Base-by-base conservation (phyloP, 345 rosid species). In the Salix udensis region DNA sequence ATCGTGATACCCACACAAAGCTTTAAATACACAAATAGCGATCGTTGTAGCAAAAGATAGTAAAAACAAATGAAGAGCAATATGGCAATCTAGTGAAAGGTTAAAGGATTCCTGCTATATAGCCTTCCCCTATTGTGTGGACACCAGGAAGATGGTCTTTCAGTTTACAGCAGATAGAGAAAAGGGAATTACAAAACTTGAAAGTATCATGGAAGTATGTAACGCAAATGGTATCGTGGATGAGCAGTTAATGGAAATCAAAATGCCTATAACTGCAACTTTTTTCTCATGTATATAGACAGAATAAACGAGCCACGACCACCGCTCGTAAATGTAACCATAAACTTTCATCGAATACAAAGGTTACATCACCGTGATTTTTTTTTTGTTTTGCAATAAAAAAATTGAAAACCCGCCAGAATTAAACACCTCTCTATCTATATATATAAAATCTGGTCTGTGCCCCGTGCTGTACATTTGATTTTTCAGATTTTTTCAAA, bases 1-100 rank as follows among this genome's bases (percentile, higher is more conserved):
- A 68, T 31, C 40, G 68, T n/a, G 44, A 50, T 72, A 53, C 50
- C 76, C 53, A 62, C 50, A 37, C 31, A 40, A 74, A 74, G 70
- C 84, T 76, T 77, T 83, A 87, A 80, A 87, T 83, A 84, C 75
- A 44, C n/a, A 26, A 55, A 14, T 16, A 16, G 75, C 1, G 36
- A 61, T 23, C 30, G 21, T 72, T 19, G 50, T 53, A 39, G 75
- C 23, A 50, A 50, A 79, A 30, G 34, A 58, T 39, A 39, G 23
- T 37, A 28, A 37, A 71, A 82, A 34, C 46, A 44, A 39, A 34
- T 23, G 67, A 70, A 74, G 21, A 26, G 69, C 53, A 64, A 28
- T 69, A 30, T 76, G 64, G 64, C 71, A 76, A 74, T 72, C 76
- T 80, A 72, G 42, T 78, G 64, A 76, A 34, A 34, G 36, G 36